A percentile compares a stretch with the other conserved stretches of the same genome.
Conservation (phyloP, 1,284 basidiomycete genomes). For the Ceratobasidium sp. region DNA sequence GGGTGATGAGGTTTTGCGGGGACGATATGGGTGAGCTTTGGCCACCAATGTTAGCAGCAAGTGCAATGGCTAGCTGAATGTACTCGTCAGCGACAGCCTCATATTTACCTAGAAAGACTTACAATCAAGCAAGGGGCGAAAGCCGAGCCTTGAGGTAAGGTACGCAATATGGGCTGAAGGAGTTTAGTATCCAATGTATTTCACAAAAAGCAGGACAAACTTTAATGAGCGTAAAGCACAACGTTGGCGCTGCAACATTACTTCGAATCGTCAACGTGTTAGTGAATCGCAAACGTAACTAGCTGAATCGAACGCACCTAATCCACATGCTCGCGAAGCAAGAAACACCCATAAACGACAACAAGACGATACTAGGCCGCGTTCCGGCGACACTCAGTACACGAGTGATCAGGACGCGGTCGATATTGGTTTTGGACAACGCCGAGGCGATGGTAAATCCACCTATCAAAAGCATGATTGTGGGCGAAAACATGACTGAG, state of each 20-base stretch:
- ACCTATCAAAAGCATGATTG: conserved; percentile 95
- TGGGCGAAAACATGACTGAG: conserved; percentile 86
- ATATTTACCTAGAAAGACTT: conserved; percentile 52
- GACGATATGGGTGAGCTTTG: conserved; percentile 83
- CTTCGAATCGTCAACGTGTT: conserved; percentile 55
- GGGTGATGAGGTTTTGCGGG: conserved; percentile 96
- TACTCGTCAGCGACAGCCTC: background rate
- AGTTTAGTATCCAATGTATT: background rate
- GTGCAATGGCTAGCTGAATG: conserved; percentile 87
- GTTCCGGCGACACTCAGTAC: conserved; percentile 92
- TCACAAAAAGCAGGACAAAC: conserved; percentile 59
- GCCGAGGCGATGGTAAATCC: conserved; percentile 99
- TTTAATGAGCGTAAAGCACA: conserved; percentile 97
- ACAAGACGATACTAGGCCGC: conserved; percentile 83
- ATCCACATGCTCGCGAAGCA: conserved; percentile 99
- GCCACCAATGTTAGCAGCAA: conserved; percentile 98
- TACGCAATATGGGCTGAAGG: conserved; percentile 88
- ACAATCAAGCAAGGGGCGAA: conserved; percentile 94
- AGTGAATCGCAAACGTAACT: background rate
- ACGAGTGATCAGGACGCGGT: conserved; percentile 92
- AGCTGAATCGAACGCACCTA: conserved; percentile 64
- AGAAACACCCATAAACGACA: conserved; percentile 96
- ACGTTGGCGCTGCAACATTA: conserved; percentile 96
- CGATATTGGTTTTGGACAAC: conserved; percentile 96
- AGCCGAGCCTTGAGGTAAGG: conserved; percentile 84